A percentile compares a stretch with the other conserved stretches of the same genome.
phyloP scores from a whole-genome alignment of 129 eudicot species.

The Pulicaria dysenterica region DNA sequence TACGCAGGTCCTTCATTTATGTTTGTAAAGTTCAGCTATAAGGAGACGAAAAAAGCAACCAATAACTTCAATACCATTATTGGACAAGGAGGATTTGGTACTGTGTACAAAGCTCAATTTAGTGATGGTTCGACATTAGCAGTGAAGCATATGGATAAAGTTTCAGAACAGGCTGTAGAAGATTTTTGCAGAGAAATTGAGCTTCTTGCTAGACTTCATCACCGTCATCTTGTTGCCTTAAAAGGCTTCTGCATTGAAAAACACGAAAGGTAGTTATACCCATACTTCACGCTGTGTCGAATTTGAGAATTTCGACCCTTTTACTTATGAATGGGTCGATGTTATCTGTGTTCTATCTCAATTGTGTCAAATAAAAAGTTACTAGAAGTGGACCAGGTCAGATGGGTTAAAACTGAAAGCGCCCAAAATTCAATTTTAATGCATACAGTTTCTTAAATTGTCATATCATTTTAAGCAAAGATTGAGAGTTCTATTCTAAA shows the following conservation, averaged over 20 bases:
- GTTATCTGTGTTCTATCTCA: not conserved
- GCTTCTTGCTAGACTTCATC: slow-evolving; percentile 97
- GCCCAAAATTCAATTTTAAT: not conserved
- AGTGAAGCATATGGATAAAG: slow-evolving; percentile 82
- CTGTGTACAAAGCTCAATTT: slow-evolving; percentile 81
- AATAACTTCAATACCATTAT: slow-evolving; percentile 61
- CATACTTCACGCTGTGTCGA: not conserved
- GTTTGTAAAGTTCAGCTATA: slow-evolving; percentile 77
- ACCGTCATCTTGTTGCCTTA: slow-evolving; percentile 95
- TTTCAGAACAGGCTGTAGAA: slow-evolving; percentile 89
- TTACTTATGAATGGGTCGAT: not conserved
- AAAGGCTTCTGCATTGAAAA: slow-evolving; percentile 87
- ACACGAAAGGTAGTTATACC: slow-evolving; percentile 63
- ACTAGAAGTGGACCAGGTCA: not conserved
- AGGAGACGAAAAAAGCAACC: slow-evolving; percentile 86
- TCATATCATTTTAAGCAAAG: not conserved
- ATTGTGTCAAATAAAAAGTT: not conserved
- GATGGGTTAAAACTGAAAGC: not conserved
- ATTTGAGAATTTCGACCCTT: not conserved
- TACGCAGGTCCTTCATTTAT: slow-evolving; percentile 71
- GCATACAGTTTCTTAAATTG: too few species aligned
- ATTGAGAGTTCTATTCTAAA: not conserved
- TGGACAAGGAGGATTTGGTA: slow-evolving; percentile 96
- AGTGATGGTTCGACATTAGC: slow-evolving; percentile 77
- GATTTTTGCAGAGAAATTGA: slow-evolving; percentile 93